Percentiles rank a stretch among this genome's conserved stretches.
phyloP scores from a whole-genome alignment of 2,329 filamentous ascomycete species.

The Pestalotiopsis sp. region DNA sequence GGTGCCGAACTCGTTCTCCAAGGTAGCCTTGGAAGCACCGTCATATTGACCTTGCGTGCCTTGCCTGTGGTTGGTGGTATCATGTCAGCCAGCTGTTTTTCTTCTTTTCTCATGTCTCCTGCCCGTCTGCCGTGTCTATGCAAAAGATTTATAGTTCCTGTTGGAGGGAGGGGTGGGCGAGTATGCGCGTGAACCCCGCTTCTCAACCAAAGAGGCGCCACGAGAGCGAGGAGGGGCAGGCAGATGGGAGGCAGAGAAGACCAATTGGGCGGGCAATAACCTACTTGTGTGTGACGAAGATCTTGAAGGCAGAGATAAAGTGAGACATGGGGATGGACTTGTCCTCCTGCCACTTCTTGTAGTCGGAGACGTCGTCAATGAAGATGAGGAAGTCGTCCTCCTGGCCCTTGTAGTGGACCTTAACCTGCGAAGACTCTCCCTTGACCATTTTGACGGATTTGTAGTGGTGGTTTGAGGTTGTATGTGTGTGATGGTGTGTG shows the following conservation, averaged over 20 bases:
- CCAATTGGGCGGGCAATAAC: slow-evolving; percentile 32
- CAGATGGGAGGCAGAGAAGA: slow-evolving; percentile 17
- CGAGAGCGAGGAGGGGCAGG: neutral
- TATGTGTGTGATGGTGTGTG: slow-evolving; percentile 1
- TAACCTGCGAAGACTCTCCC: slow-evolving; percentile 69
- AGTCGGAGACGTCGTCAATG: slow-evolving; percentile 58
- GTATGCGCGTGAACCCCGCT: neutral
- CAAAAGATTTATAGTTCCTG: neutral
- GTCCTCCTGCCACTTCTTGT: slow-evolving; percentile 83
- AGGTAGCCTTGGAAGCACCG: slow-evolving; percentile 68
- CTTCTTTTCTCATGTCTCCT: neutral
- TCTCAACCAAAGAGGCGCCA: neutral
- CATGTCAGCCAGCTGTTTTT: neutral
- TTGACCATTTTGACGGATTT: slow-evolving; percentile 59
- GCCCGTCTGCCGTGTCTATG: neutral
- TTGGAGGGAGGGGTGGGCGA: neutral
- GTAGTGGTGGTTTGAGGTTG: slow-evolving; percentile 11
- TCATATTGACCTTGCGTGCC: slow-evolving; percentile 81
- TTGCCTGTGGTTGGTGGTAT: slow-evolving; percentile 57
- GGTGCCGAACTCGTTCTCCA: slow-evolving; percentile 89
- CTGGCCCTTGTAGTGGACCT: slow-evolving; percentile 82
- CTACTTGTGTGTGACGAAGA: slow-evolving; percentile 89
- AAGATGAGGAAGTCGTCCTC: slow-evolving; percentile 61
- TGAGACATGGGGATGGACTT: slow-evolving; percentile 76
- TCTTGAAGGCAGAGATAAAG: slow-evolving; percentile 84